Percentiles rank a stretch among this genome's conserved stretches.
phyloP scores from a whole-genome alignment of 331 rosid genomes.

The Rhamnella rubrinervis region DNA sequence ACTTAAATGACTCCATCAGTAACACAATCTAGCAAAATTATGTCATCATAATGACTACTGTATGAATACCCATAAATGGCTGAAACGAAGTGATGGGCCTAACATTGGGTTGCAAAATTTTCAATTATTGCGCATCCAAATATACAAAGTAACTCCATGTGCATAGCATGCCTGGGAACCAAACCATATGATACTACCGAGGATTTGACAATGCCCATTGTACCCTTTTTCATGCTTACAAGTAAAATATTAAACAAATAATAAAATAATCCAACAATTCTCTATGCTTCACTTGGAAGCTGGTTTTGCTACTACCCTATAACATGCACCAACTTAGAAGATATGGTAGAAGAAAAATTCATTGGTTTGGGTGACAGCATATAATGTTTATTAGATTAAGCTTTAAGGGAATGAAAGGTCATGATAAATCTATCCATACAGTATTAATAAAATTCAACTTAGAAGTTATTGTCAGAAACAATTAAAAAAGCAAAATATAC shows the following conservation, averaged over 20 bases:
- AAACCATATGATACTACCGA: background rate
- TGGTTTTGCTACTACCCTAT: no score
- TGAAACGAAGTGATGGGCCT: no score
- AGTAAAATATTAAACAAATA: background rate
- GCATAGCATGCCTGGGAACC: background rate
- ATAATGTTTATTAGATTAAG: background rate
- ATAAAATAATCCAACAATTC: no score
- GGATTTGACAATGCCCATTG: background rate
- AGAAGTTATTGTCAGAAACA: background rate
- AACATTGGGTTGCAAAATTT: no score
- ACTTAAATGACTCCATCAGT: no score
- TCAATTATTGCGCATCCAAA: background rate
- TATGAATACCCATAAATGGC: no score
- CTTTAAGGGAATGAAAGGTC: background rate
- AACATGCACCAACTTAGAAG: background rate
- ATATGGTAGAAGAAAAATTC: background rate
- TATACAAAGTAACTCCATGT: background rate
- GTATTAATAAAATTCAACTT: background rate
- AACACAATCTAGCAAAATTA: no score
- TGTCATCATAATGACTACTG: no score
- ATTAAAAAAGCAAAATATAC: slow-evolving; percentile 33
- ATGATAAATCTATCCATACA: slow-evolving; percentile 1
- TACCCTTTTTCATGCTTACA: background rate
- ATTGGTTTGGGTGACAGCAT: background rate
- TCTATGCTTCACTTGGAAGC: no score